These are phyloP conservation scores for Adenanthera pavonina DNA, from an alignment of 306 rosid species.

Conservation along the genomic window DNA sequence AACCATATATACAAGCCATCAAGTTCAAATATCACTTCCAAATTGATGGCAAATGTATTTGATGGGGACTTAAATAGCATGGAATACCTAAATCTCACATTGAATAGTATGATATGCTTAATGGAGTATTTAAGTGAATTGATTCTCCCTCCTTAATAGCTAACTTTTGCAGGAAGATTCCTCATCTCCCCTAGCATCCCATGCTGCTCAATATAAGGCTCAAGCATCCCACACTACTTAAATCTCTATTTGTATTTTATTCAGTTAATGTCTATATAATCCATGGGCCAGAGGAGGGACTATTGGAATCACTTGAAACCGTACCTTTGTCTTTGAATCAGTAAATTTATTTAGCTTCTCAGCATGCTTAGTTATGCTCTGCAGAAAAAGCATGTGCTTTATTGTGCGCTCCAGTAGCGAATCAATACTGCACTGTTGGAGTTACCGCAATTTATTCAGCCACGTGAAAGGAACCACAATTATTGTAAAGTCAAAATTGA, in stretches of 20 bases:
- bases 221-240: too few relatives aligned
- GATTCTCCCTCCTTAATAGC: too few relatives aligned
- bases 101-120: too few relatives aligned
- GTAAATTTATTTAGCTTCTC: slow-evolving; percentile 77
- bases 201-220: too few relatives aligned
- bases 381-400: slow-evolving; percentile 93
- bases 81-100: too few relatives aligned
- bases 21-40: slow-evolving; percentile 27
- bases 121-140: too few relatives aligned
- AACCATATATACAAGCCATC: not conserved
- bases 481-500: slow-evolving; percentile 34
- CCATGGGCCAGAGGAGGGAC: slow-evolving; percentile 16
- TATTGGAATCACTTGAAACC: not conserved
- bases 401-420: slow-evolving; percentile 88
- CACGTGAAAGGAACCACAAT: slow-evolving; percentile 32
- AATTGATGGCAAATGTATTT: not conserved
- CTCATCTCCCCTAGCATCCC: too few relatives aligned
- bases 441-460: slow-evolving; percentile 46
- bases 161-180: too few relatives aligned
- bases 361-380: slow-evolving; percentile 82
- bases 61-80: too few relatives aligned
- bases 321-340: slow-evolving; percentile 65
- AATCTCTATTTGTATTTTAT: too few relatives aligned
- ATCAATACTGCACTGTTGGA: slow-evolving; percentile 89
- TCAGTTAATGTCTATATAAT: slow-evolving; percentile 2